These are phyloP conservation scores for Sungouiozyma ichnusensis DNA, from an alignment of 805 yeast species.

Conservation along the genomic window DNA sequence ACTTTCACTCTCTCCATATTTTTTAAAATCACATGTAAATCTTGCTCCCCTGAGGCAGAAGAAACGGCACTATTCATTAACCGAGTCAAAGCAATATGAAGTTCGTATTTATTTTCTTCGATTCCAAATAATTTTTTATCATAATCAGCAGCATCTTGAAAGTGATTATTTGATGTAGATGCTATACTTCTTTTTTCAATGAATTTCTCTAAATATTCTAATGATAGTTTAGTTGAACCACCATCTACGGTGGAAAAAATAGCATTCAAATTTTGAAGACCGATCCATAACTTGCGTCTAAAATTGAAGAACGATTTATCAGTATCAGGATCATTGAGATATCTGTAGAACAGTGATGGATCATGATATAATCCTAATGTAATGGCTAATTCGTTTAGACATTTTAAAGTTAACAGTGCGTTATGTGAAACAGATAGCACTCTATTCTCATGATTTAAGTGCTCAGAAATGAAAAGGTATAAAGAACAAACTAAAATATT, in stretches of 20 bases:
- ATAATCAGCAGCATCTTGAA: neutral
- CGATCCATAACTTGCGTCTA: conserved; percentile 13
- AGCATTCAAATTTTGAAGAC: conserved; percentile 11
- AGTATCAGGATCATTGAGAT: neutral
- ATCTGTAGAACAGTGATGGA: conserved; percentile 7
- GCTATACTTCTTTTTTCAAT: neutral
- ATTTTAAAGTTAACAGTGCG: conserved; percentile 6
- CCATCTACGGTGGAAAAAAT: conserved; percentile 7
- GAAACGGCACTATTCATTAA: conserved; percentile 6
- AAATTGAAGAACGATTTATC: conserved; percentile 1
- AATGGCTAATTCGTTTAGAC: conserved; percentile 4
- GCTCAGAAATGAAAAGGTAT: conserved; percentile 8
- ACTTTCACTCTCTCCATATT: conserved; percentile 5
- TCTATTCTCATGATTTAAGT: conserved; percentile 9
- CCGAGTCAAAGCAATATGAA: conserved; percentile 7
- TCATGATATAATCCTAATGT: conserved; percentile 11
- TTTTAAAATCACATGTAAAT: conserved; percentile 6
- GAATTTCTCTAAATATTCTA: conserved; percentile 7
- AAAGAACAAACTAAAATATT: conserved; percentile 7
- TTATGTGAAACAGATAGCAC: conserved; percentile 5
- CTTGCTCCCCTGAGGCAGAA: conserved; percentile 2
- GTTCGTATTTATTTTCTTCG: conserved; percentile 10
- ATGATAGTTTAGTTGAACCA: conserved; percentile 1
- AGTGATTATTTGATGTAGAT: neutral
- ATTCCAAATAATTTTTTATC: conserved; percentile 6